Evolutionary conservation across 2,329 filamentous ascomycete genomes (phyloP), one percentile per base, ranked within the genome.

Genomic region (Pseudogymnoascus sp.): DNA sequence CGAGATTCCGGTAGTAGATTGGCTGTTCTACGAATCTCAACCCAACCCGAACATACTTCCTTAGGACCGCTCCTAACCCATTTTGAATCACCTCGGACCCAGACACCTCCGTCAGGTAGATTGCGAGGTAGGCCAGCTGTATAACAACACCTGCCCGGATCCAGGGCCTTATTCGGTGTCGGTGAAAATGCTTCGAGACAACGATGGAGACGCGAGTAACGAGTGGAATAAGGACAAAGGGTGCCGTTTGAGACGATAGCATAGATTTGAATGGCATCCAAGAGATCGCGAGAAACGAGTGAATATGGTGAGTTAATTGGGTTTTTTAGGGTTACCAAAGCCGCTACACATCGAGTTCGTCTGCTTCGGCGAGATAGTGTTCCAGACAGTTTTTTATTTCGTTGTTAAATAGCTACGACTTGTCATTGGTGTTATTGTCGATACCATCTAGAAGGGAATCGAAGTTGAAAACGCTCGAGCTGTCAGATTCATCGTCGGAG

Each of bases 291-390:
- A 39, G 37, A 39, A 39, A 39, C 37, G 37, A 18, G 37, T 39
- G 37, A 39, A 39, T 39, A 39, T 39, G 37, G 6, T 39, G 37
- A 39, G n/a, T 37, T 37, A 14, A 11, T 35, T 3, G 37, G 20
- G 8, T 39, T 39, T n/a, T n/a, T n/a, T n/a, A n/a, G n/a, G n/a
- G 35, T 37, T 50, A 6, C 41, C 18, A 6, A 25, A 50, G 41
- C 25, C 12, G 18, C 25, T 28, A 3, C 14, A 50, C 62, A 41
- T 65, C 39, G 16, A 54, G 63, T 39, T 61, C 62, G n/a, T 62
- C 50, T 50, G 62, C 63, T 63, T 65, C 34, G 25, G 63, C 60
- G 16, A 66, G 58, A 59, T 65, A 66, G 59, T 65, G 64, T 59
- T 66, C 60, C 58, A 30, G 62, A 35, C 59, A 61, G 58, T 65